Conservation (phyloP, 352 stramenopile genomes). For the Pythium guiyangense region DNA sequence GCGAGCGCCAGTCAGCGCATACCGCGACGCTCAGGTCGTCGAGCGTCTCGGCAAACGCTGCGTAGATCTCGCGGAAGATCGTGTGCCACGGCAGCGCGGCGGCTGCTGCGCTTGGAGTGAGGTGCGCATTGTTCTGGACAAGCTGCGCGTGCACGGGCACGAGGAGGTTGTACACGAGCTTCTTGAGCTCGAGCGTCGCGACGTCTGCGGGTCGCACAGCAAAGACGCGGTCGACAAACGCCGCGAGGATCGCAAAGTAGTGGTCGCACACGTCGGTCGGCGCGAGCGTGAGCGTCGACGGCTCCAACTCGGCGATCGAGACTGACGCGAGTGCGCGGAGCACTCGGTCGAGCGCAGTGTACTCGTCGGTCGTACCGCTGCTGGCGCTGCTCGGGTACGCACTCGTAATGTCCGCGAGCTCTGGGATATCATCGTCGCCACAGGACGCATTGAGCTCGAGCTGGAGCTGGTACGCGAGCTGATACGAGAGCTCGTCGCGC, state of each 20-base stretch:
- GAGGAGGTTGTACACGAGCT: slow-evolving; percentile 39
- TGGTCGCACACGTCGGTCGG: slow-evolving; percentile 40
- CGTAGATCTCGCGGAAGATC: slow-evolving; percentile 58
- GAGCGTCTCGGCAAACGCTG: slow-evolving; percentile 54
- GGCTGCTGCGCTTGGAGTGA: neutral
- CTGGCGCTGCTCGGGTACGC: neutral
- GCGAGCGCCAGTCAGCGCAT: slow-evolving; percentile 20
- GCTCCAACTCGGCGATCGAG: slow-evolving; percentile 15
- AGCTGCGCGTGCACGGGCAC: slow-evolving; percentile 50
- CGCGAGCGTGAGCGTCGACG: slow-evolving; percentile 9
- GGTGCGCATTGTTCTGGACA: neutral
- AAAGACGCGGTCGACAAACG: slow-evolving; percentile 60
- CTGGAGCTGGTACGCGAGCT: neutral
- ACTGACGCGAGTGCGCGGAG: slow-evolving; percentile 28
- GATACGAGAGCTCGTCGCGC: neutral
- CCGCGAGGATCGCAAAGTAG: slow-evolving; percentile 46
- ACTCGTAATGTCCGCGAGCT: slow-evolving; percentile 34
- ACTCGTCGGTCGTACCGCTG: slow-evolving; percentile 14
- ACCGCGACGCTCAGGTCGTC: slow-evolving; percentile 45
- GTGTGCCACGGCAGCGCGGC: slow-evolving; percentile 42
- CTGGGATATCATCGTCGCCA: slow-evolving; percentile 20
- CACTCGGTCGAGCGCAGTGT: slow-evolving; percentile 20
- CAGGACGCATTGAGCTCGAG: slow-evolving; percentile 6
- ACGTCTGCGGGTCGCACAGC: slow-evolving; percentile 11
- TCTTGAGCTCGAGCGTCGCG: slow-evolving; percentile 67